Conservation (phyloP, 23 red algal species). For the Gracilariopsis chorda region DNA sequence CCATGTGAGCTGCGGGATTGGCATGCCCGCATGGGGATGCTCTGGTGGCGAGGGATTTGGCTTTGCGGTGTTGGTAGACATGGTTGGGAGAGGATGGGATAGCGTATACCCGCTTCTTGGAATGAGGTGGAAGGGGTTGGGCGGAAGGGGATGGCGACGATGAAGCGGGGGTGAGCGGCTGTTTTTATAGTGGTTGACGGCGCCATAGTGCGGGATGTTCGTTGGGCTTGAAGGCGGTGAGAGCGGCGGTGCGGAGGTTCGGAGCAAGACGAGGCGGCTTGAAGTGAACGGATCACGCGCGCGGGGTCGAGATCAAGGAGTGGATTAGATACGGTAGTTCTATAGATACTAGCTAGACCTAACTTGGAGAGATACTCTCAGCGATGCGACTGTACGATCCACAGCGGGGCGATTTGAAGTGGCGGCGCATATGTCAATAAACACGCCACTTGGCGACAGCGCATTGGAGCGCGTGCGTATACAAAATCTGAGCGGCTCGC, state of each 20-base stretch:
- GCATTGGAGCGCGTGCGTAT: too few species aligned
- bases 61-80: background rate
- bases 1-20: constrained; percentile 3
- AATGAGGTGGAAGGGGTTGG: background rate
- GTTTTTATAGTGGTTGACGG: background rate
- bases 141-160: background rate
- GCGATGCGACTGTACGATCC: too few species aligned
- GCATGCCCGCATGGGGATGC: background rate
- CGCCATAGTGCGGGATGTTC: background rate
- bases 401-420: too few species aligned
- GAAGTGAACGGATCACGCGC: background rate
- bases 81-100: too few species aligned
- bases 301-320: background rate
- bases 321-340: too few species aligned
- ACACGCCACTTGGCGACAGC: too few species aligned
- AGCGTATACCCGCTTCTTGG: background rate
- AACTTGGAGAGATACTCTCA: too few species aligned
- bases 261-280: background rate
- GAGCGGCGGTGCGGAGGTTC: background rate
- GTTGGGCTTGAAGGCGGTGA: background rate
- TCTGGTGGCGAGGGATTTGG: background rate
- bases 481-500: too few species aligned
- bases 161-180: background rate
- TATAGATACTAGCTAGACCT: too few species aligned
- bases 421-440: too few species aligned